A percentile compares a stretch with the other conserved stretches of the same genome.
phyloP scores from a whole-genome alignment of 768 basidiomycete species.

The Russula griseocarnosa region DNA sequence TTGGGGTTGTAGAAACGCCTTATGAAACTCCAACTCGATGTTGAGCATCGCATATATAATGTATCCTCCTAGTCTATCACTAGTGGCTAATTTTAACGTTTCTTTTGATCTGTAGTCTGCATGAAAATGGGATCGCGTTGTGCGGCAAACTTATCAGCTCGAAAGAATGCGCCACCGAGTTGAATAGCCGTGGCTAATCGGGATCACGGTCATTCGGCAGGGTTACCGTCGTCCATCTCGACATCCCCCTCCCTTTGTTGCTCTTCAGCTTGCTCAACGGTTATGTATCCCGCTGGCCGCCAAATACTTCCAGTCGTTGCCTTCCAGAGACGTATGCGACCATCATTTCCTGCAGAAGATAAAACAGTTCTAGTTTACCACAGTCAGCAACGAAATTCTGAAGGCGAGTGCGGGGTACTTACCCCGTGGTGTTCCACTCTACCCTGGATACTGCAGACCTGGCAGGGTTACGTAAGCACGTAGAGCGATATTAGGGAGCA shows the following conservation, averaged over 20 bases:
- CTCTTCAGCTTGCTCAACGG: conserved; percentile 69
- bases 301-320: conserved; percentile 79
- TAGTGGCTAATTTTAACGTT: too few relatives aligned
- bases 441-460: conserved; percentile 79
- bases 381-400: conserved; percentile 1
- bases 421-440: conserved; percentile 94
- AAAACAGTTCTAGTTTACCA: conserved; percentile 59
- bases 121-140: too few relatives aligned
- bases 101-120: too few relatives aligned
- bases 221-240: conserved; percentile 43
- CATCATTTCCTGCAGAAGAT: conserved; percentile 79
- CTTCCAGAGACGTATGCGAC: conserved; percentile 81
- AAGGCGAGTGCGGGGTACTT: conserved; percentile 23
- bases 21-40: not conserved
- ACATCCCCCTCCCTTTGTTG: conserved; percentile 40
- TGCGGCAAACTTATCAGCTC: not conserved
- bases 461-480: conserved; percentile 3
- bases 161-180: not conserved
- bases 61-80: too few relatives aligned
- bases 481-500: not conserved
- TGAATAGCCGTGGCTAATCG: not conserved
- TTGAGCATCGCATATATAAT: too few relatives aligned
- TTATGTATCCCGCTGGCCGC: conserved; percentile 77
- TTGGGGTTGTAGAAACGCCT: not conserved
- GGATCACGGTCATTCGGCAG: conserved; percentile 34